These are phyloP conservation scores for Triticum dicoccoides DNA, from an alignment of 176 grass and related monocot genomes.

Conservation along the genomic window DNA sequence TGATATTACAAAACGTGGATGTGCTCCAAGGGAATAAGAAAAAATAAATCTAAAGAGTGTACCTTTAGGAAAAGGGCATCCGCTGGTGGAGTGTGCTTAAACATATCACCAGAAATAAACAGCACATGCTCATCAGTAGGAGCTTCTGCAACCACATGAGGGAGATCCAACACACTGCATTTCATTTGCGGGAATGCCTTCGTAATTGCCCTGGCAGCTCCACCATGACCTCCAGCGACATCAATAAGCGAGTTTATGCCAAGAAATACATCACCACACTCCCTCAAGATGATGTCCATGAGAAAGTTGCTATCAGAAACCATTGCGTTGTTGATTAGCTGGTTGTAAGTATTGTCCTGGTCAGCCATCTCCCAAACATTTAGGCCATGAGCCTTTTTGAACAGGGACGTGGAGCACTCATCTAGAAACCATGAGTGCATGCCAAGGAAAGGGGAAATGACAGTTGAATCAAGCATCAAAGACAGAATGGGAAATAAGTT, in stretches of 20 bases:
- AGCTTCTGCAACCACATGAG: constrained; percentile 34
- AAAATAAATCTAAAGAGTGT: background rate
- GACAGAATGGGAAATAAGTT: background rate
- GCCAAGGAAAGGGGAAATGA: constrained; percentile 21
- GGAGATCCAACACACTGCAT: constrained; percentile 49
- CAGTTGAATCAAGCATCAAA: constrained; percentile 3
- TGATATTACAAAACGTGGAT: background rate
- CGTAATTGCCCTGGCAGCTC: constrained; percentile 6
- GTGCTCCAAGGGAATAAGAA: background rate
- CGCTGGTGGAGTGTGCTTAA: constrained; percentile 30
- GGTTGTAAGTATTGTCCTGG: constrained; percentile 7
- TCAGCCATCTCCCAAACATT: constrained; percentile 19
- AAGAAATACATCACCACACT: constrained; percentile 19
- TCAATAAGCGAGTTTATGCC: constrained; percentile 39
- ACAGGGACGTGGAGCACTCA: background rate
- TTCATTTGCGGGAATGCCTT: constrained; percentile 40
- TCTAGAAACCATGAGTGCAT: constrained; percentile 31
- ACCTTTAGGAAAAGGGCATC: constrained; percentile 46
- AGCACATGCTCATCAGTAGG: background rate
- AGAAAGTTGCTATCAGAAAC: constrained; percentile 28
- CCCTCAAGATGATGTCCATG: constrained; percentile 7
- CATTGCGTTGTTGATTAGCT: constrained; percentile 35
- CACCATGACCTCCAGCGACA: constrained; percentile 35
- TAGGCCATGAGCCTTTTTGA: background rate
- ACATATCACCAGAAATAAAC: constrained; percentile 44